Evolutionary conservation across 208 protist genomes (phyloP).

Genomic region (Naegleria fowleri): DNA sequence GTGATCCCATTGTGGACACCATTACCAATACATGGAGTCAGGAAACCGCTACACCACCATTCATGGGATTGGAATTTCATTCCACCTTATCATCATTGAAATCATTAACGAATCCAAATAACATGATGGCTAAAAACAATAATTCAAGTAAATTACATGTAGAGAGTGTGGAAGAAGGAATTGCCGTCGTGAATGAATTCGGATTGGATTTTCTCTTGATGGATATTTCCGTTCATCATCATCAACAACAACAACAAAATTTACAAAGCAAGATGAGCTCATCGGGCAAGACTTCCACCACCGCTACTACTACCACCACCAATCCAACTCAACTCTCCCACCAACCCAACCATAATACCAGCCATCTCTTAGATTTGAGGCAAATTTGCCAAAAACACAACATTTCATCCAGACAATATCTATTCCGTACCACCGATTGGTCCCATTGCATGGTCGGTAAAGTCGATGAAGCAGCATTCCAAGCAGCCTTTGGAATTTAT

Average conservation of each 20-base stretch:
- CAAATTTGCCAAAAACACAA: not conserved
- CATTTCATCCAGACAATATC: not conserved
- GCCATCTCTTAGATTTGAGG: not conserved
- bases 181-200: not conserved
- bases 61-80: not conserved
- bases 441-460: conserved; percentile 6
- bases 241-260: not conserved
- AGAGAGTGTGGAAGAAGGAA: not conserved
- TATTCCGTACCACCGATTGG: not conserved
- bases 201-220: not conserved
- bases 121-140: not conserved
- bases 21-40: not conserved
- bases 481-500: not conserved
- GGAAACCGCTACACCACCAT: not conserved
- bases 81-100: not conserved
- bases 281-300: not conserved
- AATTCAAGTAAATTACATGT: not conserved
- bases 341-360: not conserved
- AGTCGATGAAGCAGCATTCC: not conserved
- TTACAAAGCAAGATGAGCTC: not conserved
- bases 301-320: not conserved
- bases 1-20: not conserved
- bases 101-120: not conserved
- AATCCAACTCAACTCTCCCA: not conserved
- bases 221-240: not conserved